Base-by-base conservation (phyloP, 2,329 filamentous ascomycete species). In the Beauveria caledonica region DNA sequence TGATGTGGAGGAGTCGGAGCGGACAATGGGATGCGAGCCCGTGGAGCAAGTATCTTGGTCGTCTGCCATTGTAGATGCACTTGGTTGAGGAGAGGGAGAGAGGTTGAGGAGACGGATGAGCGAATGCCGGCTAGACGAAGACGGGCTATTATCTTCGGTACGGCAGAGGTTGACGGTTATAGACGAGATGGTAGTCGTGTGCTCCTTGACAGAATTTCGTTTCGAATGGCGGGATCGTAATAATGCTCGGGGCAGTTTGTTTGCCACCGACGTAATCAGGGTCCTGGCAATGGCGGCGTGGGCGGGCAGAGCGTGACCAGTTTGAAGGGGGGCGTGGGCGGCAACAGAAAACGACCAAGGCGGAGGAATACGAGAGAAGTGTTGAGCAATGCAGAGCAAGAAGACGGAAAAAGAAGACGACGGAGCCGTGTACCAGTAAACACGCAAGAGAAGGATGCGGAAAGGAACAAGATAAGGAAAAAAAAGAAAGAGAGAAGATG, bases 1-100 rank as follows among this genome's bases (percentile, higher is more conserved):
- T 17, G 72, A 74, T 4, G 63, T 58, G 3, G 72, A 73, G 0
- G 73, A 75, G 50, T 74, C 71, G 46, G 74, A 76, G 58, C 73
- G 72, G 50, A 71, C 72, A 54, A 76, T 74, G n/a, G 70, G 66
- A 58, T 70, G 68, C 52, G 60, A 63, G 54, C 63, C 65, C 39
- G 63, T 60, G 21, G 62, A 63, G 33, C 63, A 61, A 29, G 23
- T 62, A 27, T 67, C 64, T 23, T 67, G 63, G 39, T 66, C 61
- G 63, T 67, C 66, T 8, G 66, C 60, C 65, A 67, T 66, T 17
- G 11, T 53, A n/a, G 21, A 39, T 25, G 33, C 11, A 51, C 50
- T 33, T 42, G 39, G 42, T 11, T 11, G 10, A 46, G 40, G 8
- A 13, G 33, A 13, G 2, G 11, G 45, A 21, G 29, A 10, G 23